phyloP scores from a whole-genome alignment of 352 stramenopile species.

The Peronospora destructor region DNA sequence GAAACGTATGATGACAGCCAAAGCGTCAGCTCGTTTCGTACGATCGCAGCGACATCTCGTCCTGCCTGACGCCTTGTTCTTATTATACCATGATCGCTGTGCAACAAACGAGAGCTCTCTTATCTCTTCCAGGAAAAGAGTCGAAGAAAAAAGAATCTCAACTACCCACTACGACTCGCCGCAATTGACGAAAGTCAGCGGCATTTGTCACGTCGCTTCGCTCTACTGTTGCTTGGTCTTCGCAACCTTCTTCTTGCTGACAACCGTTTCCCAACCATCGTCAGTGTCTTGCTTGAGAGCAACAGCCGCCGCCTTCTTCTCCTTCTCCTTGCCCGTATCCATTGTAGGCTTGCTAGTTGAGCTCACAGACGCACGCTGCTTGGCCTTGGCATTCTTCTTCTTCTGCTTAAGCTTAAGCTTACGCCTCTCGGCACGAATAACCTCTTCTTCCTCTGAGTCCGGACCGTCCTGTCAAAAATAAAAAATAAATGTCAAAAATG shows the following conservation, averaged over 20 bases:
- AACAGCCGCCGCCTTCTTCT: conserved; percentile 37
- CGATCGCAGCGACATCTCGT: conserved; percentile 6
- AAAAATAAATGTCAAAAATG: conserved; percentile 1
- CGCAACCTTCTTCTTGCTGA: conserved; percentile 56
- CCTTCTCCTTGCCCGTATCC: conserved; percentile 39
- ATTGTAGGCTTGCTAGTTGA: conserved; percentile 16
- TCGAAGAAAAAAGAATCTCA: conserved; percentile 10
- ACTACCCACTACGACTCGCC: conserved; percentile 9
- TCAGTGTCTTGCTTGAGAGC: conserved; percentile 60
- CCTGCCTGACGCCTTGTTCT: conserved; percentile 4
- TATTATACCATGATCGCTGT: conserved; percentile 29
- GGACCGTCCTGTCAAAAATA: conserved; percentile 40
- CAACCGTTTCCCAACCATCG: conserved; percentile 76
- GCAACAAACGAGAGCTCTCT: conserved; percentile 12
- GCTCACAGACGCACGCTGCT: conserved; percentile 34
- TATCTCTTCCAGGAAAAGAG: background rate
- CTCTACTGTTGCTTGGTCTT: conserved; percentile 58
- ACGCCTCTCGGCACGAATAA: conserved; percentile 66
- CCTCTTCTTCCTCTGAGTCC: conserved; percentile 78
- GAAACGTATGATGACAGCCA: conserved; percentile 8
- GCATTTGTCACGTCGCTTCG: conserved; percentile 5
- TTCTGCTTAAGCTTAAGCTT: conserved; percentile 77
- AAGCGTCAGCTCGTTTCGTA: conserved; percentile 2
- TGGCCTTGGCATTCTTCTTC: conserved; percentile 74
- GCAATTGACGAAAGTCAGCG: conserved; percentile 1